Evolutionary conservation across 2,329 filamentous ascomycete genomes (phyloP).

Genomic region (Sporothrix variecibatus): DNA sequence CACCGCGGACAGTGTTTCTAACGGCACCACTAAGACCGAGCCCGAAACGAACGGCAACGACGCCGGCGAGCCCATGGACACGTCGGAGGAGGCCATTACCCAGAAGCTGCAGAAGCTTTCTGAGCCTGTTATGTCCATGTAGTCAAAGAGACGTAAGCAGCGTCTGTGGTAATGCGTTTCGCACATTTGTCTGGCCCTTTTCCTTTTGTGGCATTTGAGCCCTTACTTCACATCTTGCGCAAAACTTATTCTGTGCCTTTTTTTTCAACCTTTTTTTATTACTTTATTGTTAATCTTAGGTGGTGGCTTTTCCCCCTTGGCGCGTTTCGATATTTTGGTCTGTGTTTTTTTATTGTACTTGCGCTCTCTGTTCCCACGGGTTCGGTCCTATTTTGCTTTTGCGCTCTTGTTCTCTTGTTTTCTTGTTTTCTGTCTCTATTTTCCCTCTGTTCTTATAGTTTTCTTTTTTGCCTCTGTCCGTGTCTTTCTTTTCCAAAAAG

Average conservation of each 20-base stretch:
- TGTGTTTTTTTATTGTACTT: not conserved
- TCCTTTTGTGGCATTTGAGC: not conserved
- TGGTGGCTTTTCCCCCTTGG: not conserved
- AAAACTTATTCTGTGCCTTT: not conserved
- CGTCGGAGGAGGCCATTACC: conserved; percentile 6
- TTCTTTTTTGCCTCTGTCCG: not conserved
- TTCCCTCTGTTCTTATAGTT: not conserved
- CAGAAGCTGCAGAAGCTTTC: conserved; percentile 18
- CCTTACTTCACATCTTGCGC: not conserved
- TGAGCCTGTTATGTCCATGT: not conserved
- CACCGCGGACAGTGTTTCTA: not conserved
- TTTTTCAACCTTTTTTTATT: conserved; percentile 10
- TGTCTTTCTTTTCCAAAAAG: not conserved
- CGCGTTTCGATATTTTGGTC: not conserved
- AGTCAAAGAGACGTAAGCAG: not conserved
- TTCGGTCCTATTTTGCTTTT: not conserved
- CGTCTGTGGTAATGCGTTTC: not conserved
- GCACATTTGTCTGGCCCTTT: not conserved
- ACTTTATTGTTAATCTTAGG: not conserved
- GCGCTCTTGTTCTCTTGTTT: not conserved
- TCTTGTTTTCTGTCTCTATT: not conserved
- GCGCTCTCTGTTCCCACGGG: not conserved
- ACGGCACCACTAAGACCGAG: not conserved
- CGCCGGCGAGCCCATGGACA: conserved; percentile 26
- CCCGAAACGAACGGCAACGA: not conserved